Conservation (phyloP, 345 rosid species). For the Hypericum androsaemum region DNA sequence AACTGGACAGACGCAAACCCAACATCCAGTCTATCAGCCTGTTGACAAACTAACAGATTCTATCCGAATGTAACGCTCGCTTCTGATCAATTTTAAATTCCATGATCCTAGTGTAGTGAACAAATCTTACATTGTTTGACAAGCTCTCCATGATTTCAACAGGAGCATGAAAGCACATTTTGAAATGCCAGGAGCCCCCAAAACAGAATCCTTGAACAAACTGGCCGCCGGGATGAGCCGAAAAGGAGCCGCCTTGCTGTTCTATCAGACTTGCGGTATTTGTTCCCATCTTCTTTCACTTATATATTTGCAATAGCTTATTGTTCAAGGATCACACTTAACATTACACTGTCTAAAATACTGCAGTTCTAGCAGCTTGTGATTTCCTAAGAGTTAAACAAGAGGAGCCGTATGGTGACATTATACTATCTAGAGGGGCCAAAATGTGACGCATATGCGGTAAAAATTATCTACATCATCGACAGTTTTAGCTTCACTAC, state of each 20-base stretch:
- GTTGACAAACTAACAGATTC: conserved; percentile 56
- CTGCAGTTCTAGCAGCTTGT: too few species aligned
- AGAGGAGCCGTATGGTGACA: too few species aligned
- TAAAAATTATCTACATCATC: too few species aligned
- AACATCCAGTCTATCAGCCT: conserved; percentile 28
- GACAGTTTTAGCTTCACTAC: too few species aligned
- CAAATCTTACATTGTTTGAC: neutral
- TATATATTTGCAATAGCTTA: neutral
- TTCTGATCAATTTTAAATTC: neutral
- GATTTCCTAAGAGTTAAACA: too few species aligned
- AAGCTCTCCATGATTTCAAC: conserved; percentile 10
- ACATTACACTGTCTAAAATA: neutral
- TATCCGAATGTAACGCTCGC: conserved; percentile 42
- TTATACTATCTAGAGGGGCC: too few species aligned
- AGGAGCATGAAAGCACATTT: conserved; percentile 76
- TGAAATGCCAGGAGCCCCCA: conserved; percentile 66
- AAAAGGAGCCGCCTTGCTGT: neutral
- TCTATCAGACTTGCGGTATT: neutral
- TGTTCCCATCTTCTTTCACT: neutral
- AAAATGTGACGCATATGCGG: too few species aligned
- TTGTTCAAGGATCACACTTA: neutral
- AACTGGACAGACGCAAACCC: conserved; percentile 77
- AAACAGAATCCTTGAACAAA: conserved; percentile 1
- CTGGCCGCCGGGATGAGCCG: neutral
- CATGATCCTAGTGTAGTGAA: neutral